Base-by-base conservation (phyloP, 495 filamentous ascomycete genomes). In the Pyrenopolyporus hunteri region DNA sequence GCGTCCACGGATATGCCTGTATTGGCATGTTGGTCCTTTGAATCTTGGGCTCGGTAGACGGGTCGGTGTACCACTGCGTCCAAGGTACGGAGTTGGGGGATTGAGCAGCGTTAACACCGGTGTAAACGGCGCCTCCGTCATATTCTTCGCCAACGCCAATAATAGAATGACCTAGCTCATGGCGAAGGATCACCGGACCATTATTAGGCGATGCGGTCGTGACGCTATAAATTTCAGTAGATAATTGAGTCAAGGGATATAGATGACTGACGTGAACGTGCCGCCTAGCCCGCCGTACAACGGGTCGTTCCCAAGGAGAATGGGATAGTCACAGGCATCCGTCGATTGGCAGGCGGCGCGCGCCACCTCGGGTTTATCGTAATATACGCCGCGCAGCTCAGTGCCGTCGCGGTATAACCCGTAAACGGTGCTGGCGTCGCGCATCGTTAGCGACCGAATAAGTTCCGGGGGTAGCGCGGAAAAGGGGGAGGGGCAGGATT, bases 91-190 rank as follows among this genome's bases (percentile, higher is more conserved):
- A 47, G n/a, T 25, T 19, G 1, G 53, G 8, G 5, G 47, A 28
- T 6, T 50, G 29, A 23, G 66, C 66, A 13, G 66, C 44, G 44
- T 68, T 68, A 36, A 66, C 66, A 8, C 66, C 66, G 1, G 11
- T 31, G 47, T 68, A 68, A 7, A 50, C 48, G 0, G 42, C 20
- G 0, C 61, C 66, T 1, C 66, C 66, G 22, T 68, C 66, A 9
- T 68, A 68, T 28, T 68, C 66, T 29, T 68, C 66, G 11, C 66
- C 66, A 0, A 68, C 62, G 16, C 59, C 62, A 13, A 68, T 68
- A 19, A 68, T 61, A 2, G 66, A 68, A 17, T 68, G 66, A n/a
- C 66, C 66, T 23, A 68, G 44, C 48, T 68, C 66, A 23, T 68
- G 66, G 17, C 66, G 66, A 25, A 68, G 40, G n/a, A 68, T 55